These are phyloP conservation scores for Aurantiochytrium sp. DNA, from an alignment of 108 stramenopile species.

Conservation along the genomic window DNA sequence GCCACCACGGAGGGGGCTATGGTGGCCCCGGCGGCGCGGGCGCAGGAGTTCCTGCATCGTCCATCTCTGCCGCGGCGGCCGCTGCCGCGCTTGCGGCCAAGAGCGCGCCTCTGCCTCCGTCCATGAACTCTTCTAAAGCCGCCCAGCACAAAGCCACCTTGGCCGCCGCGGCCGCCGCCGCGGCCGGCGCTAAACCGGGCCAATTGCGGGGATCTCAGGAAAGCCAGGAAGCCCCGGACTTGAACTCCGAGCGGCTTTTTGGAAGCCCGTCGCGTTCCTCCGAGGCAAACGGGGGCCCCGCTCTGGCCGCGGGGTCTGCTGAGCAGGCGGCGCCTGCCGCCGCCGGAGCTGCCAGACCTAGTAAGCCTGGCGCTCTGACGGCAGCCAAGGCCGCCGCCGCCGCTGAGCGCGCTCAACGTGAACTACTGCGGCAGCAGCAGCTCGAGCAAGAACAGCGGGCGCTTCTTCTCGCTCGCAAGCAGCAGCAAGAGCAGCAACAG, in stretches of 20 bases:
- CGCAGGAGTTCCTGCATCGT: neutral
- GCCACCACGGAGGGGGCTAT: too few species aligned
- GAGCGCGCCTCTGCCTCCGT: neutral
- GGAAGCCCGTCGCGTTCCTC: conserved; percentile 7
- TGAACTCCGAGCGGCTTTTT: neutral
- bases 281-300: too few species aligned
- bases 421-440: neutral
- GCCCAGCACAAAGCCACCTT: neutral
- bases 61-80: conserved; percentile 16
- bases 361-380: neutral
- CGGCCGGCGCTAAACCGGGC: neutral
- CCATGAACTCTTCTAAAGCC: neutral
- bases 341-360: neutral
- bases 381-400: neutral
- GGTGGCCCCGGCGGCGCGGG: too few species aligned
- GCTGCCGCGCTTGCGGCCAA: conserved; percentile 1
- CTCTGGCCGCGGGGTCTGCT: too few species aligned
- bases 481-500: neutral
- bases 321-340: neutral
- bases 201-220: neutral
- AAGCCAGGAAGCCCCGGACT: neutral
- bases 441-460: neutral
- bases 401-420: neutral
- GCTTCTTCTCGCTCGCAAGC: neutral
- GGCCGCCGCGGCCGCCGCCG: neutral